Evolutionary conservation across 805 yeast species (phyloP), one percentile per base, ranked within the genome.

Genomic region (Pichia paraexigua): DNA sequence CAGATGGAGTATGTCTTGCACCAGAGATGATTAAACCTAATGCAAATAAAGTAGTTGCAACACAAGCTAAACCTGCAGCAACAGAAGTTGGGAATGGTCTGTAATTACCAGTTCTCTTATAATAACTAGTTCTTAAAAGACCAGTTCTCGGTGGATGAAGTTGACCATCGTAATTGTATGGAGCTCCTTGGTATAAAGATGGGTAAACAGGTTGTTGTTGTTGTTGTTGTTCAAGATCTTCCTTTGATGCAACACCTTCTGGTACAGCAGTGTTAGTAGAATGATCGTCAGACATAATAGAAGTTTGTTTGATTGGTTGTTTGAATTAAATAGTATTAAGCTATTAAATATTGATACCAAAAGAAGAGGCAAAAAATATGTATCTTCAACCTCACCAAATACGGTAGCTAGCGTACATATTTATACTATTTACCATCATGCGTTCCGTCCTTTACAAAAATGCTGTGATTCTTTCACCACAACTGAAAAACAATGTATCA

Each of bases 31-130:
- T 69, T 57, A 78, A 63, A 22, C 79, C 77, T 48, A 78, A 63
- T 2, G 74, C 67, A 57, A 78, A 76, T 13, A 79, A 68, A n/a
- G 79, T 70, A 30, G 74, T 61, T 13, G 75, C 75, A 54, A 71
- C 71, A 2, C 75, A 69, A 13, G 69, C 65, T 43, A 77, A 64
- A 20, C 83, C 83, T 25, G 77, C 66, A 2, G 81, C 74, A 25
- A 78, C 73, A 3, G 82, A 75, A 48, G 75, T 71, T 45, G 75
- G 78, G 54, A 68, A 73, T 52, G 69, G 74, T 60, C 80, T 75
- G 47, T 66, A 61, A 18, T 57, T 52, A 35, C 56, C 52, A 7
- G 82, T 74, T 51, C 71, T 65, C 21, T 72, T 68, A 53, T 79
- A 75, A 52, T 69, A 64, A 51, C 71, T 74, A 17, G 75, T 74